phyloP scores from a whole-genome alignment of 306 rosid species.

The Datisca glomerata region DNA sequence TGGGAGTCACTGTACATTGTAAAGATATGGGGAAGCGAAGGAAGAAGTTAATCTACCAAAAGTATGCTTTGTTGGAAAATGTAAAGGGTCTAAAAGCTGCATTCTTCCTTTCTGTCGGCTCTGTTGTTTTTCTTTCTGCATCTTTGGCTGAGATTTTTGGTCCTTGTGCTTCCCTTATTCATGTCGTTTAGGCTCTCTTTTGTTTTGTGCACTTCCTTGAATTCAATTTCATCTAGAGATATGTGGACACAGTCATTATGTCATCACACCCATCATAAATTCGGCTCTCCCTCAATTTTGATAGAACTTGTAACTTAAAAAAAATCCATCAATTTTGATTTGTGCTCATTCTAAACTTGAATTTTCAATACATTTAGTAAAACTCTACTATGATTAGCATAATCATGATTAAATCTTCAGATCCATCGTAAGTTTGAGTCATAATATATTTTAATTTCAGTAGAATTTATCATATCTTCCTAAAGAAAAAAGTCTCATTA shows the following conservation, averaged over 20 bases:
- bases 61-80: slow-evolving; percentile 80
- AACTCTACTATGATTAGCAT: too few species aligned
- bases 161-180: slow-evolving; percentile 47
- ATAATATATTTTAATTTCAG: too few species aligned
- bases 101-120: slow-evolving; percentile 87
- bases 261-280: background rate
- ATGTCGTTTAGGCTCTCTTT: slow-evolving; percentile 26
- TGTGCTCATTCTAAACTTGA: too few species aligned
- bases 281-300: background rate
- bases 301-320: too few species aligned
- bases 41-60: slow-evolving; percentile 24
- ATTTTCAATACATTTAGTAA: too few species aligned
- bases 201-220: background rate
- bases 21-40: background rate
- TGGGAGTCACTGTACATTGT: background rate
- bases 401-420: too few species aligned
- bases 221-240: background rate
- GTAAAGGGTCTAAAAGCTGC: slow-evolving; percentile 80
- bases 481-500: background rate
- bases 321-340: too few species aligned
- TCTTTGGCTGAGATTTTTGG: slow-evolving; percentile 44
- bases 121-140: slow-evolving; percentile 19
- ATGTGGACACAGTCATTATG: background rate
- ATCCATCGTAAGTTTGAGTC: too few species aligned
- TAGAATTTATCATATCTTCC: too few species aligned